A percentile compares a stretch with the other conserved stretches of the same genome.
These are phyloP conservation scores for Lathyrus oleraceus DNA, from an alignment of 306 rosid species.

Conservation along the genomic window DNA sequence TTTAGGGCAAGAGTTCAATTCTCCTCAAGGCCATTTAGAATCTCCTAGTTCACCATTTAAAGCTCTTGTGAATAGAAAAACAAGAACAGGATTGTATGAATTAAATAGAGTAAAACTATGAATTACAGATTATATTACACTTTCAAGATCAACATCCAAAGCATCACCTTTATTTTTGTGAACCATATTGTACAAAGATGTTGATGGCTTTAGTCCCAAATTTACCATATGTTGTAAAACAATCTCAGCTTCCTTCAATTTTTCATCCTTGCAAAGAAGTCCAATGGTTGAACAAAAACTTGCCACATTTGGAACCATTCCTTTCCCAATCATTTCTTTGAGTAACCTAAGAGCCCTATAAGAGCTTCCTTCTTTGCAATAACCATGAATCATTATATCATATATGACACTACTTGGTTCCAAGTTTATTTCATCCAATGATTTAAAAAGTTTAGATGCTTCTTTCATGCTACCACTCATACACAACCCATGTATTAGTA, in stretches of 20 bases:
- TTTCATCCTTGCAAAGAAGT: constrained; percentile 62
- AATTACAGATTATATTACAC: constrained; percentile 8
- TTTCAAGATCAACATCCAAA: constrained; percentile 17
- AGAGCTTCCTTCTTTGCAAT: constrained; percentile 74
- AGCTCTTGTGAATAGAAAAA: too few relatives aligned
- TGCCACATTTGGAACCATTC: constrained; percentile 67
- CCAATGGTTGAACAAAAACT: constrained; percentile 58
- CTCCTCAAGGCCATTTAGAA: too few relatives aligned
- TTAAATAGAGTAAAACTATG: not conserved
- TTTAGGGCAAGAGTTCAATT: too few relatives aligned
- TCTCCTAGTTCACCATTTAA: too few relatives aligned
- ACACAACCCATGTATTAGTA: constrained; percentile 70
- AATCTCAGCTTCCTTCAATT: constrained; percentile 62
- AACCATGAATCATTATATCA: constrained; percentile 69
- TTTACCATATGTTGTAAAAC: constrained; percentile 51
- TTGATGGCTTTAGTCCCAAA: constrained; percentile 53
- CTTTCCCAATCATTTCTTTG: constrained; percentile 62
- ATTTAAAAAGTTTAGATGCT: constrained; percentile 58
- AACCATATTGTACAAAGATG: constrained; percentile 51
- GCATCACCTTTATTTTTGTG: constrained; percentile 32
- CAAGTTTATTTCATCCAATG: constrained; percentile 50
- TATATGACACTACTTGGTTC: constrained; percentile 69
- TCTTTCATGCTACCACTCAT: constrained; percentile 63
- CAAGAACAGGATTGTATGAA: not conserved
- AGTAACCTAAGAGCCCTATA: constrained; percentile 72